Evolutionary conservation across 2,329 filamentous ascomycete genomes (phyloP).

Genomic region (Cordyceps cateniannulata): DNA sequence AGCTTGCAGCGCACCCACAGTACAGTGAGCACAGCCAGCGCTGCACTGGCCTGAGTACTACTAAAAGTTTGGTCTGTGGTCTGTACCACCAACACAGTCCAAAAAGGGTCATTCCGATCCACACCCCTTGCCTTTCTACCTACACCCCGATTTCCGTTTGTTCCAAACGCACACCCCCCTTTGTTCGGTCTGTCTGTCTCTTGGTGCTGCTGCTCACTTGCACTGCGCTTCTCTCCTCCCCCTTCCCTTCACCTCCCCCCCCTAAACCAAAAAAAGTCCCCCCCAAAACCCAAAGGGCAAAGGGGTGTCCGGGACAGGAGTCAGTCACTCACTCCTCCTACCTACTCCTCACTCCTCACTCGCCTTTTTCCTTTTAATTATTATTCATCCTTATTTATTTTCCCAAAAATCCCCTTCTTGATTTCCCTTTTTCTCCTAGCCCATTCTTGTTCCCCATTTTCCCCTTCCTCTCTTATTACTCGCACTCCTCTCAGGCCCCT

Average conservation of each 20-base stretch:
- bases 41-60: no score
- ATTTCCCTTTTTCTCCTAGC: background rate
- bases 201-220: background rate
- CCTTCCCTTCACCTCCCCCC: background rate
- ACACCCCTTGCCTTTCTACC: background rate
- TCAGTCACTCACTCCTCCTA: constrained; percentile 8
- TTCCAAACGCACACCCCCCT: background rate
- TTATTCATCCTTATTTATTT: background rate
- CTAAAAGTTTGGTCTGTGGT: no score
- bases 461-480: constrained; percentile 1
- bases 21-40: no score
- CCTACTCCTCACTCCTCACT: no score
- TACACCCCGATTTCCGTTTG: constrained; percentile 1
- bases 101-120: constrained; percentile 6
- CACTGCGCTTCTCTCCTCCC: background rate
- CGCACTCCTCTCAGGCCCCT: constrained; percentile 12
- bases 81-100: background rate
- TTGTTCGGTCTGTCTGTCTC: background rate
- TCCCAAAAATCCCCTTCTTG: background rate
- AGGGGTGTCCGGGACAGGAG: constrained; percentile 11
- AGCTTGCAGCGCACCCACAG: no score
- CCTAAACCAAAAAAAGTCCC: background rate
- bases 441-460: constrained; percentile 3
- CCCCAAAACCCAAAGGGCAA: background rate
- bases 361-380: background rate